Evolutionary conservation across 768 basidiomycete genomes (phyloP).

Genomic region (Serpula lacrymans): DNA sequence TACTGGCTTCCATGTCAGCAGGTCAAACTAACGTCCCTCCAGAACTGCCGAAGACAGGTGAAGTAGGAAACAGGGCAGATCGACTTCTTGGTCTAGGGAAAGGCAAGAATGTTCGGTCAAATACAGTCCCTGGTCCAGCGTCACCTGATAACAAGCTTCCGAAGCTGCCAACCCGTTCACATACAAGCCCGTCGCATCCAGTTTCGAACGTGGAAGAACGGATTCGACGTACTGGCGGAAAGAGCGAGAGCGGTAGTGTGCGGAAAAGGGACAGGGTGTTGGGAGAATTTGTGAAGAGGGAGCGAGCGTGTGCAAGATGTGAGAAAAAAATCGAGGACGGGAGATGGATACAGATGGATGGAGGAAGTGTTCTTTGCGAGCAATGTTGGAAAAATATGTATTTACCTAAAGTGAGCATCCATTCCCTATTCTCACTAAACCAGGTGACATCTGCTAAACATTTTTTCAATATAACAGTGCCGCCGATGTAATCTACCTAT

Average conservation of each 20-base stretch:
- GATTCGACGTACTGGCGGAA: slow-evolving; percentile 19
- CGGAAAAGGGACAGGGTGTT: slow-evolving; percentile 28
- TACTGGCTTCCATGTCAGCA: slow-evolving; percentile 28
- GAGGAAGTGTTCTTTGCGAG: slow-evolving; percentile 79
- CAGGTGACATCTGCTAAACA: slow-evolving; percentile 4
- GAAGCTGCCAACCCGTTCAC: slow-evolving; percentile 55
- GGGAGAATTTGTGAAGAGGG: slow-evolving; percentile 20
- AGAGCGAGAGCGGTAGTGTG: slow-evolving; percentile 25
- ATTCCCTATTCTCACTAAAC: slow-evolving; percentile 3
- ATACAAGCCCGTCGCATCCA: slow-evolving; percentile 46
- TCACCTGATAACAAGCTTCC: slow-evolving; percentile 43
- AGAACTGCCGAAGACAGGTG: too few relatives aligned
- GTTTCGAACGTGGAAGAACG: slow-evolving; percentile 27
- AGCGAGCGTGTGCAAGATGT: slow-evolving; percentile 65
- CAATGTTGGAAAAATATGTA: slow-evolving; percentile 96
- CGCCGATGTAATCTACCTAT: slow-evolving; percentile 85
- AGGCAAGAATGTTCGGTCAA: slow-evolving; percentile 41
- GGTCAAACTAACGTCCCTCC: too few relatives aligned
- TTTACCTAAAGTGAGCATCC: slow-evolving; percentile 71
- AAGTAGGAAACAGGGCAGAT: too few relatives aligned
- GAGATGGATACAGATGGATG: slow-evolving; percentile 77
- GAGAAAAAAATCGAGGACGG: slow-evolving; percentile 68
- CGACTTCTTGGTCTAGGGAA: slow-evolving; percentile 20
- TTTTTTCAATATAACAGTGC: slow-evolving; percentile 47
- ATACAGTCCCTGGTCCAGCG: slow-evolving; percentile 46